A percentile compares a stretch with the other conserved stretches of the same genome.
phyloP scores from a whole-genome alignment of 1,284 basidiomycete genomes.

The Papiliotrema laurentii region DNA sequence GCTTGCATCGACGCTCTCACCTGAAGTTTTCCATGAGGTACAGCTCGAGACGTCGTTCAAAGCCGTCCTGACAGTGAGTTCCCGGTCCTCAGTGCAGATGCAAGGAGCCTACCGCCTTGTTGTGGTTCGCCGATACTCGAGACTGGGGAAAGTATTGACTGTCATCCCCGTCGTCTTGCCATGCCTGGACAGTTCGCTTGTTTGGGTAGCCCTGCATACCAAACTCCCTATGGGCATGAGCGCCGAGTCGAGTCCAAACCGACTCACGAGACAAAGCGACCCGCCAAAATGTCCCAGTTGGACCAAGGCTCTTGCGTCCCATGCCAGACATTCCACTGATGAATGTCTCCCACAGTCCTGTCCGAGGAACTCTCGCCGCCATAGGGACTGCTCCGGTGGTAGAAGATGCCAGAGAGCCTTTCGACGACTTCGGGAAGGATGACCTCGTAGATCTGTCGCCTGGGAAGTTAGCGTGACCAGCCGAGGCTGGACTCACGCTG shows the following conservation, averaged over 20 bases:
- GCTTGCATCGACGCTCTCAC: slow-evolving; percentile 4
- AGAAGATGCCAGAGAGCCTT: slow-evolving; percentile 62
- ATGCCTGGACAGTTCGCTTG: slow-evolving; percentile 76
- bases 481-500: slow-evolving; percentile 52
- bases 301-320: slow-evolving; percentile 77
- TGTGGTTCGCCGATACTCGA: slow-evolving; percentile 72
- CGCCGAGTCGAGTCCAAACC: not conserved
- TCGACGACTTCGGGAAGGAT: slow-evolving; percentile 68
- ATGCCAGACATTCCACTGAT: slow-evolving; percentile 94
- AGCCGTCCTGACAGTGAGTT: slow-evolving; percentile 54
- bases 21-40: slow-evolving; percentile 80
- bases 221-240: slow-evolving; percentile 31
- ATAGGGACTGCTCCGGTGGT: slow-evolving; percentile 81
- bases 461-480: slow-evolving; percentile 9
- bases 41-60: slow-evolving; percentile 79
- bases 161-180: slow-evolving; percentile 61
- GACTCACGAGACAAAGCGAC: slow-evolving; percentile 77
- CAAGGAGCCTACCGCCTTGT: slow-evolving; percentile 65
- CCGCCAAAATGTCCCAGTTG: slow-evolving; percentile 78
- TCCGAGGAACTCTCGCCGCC: slow-evolving; percentile 73
- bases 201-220: slow-evolving; percentile 64
- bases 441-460: slow-evolving; percentile 77
- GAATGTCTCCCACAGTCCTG: slow-evolving; percentile 71
- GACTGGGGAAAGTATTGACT: slow-evolving; percentile 78
- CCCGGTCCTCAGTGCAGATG: not conserved